Base-by-base conservation (phyloP, 257 asterid species). In the Solanum infundibuliforme region DNA sequence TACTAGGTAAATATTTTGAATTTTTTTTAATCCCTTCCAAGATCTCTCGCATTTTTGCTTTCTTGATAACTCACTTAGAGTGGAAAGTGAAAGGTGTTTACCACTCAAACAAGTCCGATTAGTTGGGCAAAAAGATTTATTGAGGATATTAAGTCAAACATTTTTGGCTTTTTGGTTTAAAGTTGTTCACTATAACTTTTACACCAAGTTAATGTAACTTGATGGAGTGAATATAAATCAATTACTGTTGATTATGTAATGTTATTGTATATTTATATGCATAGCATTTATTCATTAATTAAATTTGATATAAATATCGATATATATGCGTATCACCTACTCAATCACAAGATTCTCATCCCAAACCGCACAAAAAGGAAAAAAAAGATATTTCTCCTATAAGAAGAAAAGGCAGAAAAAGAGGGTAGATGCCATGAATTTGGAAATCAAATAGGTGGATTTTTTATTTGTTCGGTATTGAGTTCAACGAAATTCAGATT, bases 21-120 rank as follows among this genome's bases (percentile, higher is more conserved):
- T 1, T 69, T 52, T 16, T 52, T 52, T 52, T 16, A 5, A 52
- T 52, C 4, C 62, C 0, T 52, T 52, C 8, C 62, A 16, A 6
- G 9, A 52, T 52, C 8, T 52, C 1, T 52, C 3, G 1, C 43
- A 39, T 12, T 12, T 46, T 4, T 46, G 55, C 2, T 46, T 46
- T 46, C 0, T 46, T 46, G 52, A 46, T 46, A 46, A 12, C 6
- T 46, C 2, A 0, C 2, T 43, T 43, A 43, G 2, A 43, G 55
- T 12, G 0, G 2, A 46, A 46, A 5, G 3, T 16, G 3, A 16
- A 48, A 48, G 1, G 1, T 48, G 3, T 48, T 16, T 14, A 48
- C 0, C 1, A 48, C 0, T 16, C 1, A 0, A 52, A 55, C 10
- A 55, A 55, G 0, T 52, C 1, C 1, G 1, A 18, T 6, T 52